phyloP scores from a whole-genome alignment of 495 filamentous ascomycete species.

The Hypoxylon subgilvum region DNA sequence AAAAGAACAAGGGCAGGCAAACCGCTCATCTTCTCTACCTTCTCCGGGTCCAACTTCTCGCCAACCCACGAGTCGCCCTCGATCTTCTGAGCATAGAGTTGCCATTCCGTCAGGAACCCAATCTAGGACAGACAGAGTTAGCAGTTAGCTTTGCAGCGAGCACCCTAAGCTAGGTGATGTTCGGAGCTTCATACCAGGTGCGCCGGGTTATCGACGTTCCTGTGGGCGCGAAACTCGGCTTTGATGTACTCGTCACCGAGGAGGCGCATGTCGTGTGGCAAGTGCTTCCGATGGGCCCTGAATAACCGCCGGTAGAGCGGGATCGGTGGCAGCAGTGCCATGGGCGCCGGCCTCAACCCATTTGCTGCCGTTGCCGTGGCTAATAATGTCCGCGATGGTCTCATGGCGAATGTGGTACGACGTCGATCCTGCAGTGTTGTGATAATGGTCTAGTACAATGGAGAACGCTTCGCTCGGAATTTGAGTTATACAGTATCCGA shows the following conservation, averaged over 20 bases:
- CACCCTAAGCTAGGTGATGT: not conserved
- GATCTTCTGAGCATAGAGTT: slow-evolving; percentile 86
- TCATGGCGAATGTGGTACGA: slow-evolving; percentile 33
- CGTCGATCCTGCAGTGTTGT: not conserved
- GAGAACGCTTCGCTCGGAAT: not conserved
- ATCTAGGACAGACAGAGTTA: too few relatives aligned
- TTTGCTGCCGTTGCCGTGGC: slow-evolving; percentile 42
- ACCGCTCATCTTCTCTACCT: slow-evolving; percentile 96
- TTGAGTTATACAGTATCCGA: too few relatives aligned
- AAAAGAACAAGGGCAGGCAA: slow-evolving; percentile 37
- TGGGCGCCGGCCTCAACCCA: slow-evolving; percentile 58
- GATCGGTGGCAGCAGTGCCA: slow-evolving; percentile 88
- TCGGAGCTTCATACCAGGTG: slow-evolving; percentile 71
- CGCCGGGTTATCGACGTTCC: slow-evolving; percentile 82
- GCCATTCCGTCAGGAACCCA: slow-evolving; percentile 96
- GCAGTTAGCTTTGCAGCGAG: too few relatives aligned
- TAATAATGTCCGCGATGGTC: slow-evolving; percentile 32
- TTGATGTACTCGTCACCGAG: slow-evolving; percentile 92
- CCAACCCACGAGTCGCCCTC: slow-evolving; percentile 85
- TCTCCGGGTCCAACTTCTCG: slow-evolving; percentile 75
- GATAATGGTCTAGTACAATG: not conserved
- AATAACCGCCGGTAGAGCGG: slow-evolving; percentile 87
- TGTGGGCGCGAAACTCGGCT: slow-evolving; percentile 84
- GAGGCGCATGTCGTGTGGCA: slow-evolving; percentile 75
- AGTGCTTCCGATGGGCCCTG: slow-evolving; percentile 79